A percentile compares a stretch with the other conserved stretches of the same genome.
Conservation (phyloP, 78 protist species). For the Pigoraptor vietnamica region DNA sequence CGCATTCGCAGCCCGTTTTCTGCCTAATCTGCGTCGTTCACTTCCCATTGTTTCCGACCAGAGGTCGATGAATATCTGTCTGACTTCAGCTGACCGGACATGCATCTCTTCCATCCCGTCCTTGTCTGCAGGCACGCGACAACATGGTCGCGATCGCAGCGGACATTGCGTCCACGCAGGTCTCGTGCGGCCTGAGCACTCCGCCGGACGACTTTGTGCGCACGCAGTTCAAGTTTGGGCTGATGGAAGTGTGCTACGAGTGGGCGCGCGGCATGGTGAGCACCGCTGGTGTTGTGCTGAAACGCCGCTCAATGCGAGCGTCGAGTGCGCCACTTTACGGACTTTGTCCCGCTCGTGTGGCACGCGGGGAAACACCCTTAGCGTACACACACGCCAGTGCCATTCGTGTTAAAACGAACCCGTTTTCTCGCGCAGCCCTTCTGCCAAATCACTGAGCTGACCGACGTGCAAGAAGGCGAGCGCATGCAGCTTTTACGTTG, state of each 20-base stretch:
- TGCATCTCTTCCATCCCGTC: neutral
- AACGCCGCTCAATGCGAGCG: too few species aligned
- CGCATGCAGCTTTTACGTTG: neutral
- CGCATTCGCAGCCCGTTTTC: neutral
- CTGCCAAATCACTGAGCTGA: conserved; percentile 56
- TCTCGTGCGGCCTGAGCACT: conserved; percentile 39
- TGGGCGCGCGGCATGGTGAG: conserved; percentile 80
- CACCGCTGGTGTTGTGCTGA: neutral
- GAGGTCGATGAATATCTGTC: too few species aligned
- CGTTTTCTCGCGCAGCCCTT: conserved; percentile 6
- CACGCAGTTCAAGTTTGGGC: conserved; percentile 25
- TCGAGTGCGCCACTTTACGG: too few species aligned
- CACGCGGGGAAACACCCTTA: too few species aligned
- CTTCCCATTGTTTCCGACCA: too few species aligned
- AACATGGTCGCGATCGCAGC: neutral
- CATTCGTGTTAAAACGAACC: too few species aligned
- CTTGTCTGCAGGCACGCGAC: neutral
- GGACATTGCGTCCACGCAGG: conserved; percentile 36
- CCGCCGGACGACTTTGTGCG: conserved; percentile 1
- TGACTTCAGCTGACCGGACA: too few species aligned
- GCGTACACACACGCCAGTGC: too few species aligned
- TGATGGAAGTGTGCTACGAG: conserved; percentile 74
- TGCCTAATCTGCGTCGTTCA: neutral
- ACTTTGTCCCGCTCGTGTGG: too few species aligned
- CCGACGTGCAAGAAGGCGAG: conserved; percentile 68